A percentile compares a stretch with the other conserved stretches of the same genome.
phyloP scores from a whole-genome alignment of 75 land plant species.

The Adiantum capillusveneris region DNA sequence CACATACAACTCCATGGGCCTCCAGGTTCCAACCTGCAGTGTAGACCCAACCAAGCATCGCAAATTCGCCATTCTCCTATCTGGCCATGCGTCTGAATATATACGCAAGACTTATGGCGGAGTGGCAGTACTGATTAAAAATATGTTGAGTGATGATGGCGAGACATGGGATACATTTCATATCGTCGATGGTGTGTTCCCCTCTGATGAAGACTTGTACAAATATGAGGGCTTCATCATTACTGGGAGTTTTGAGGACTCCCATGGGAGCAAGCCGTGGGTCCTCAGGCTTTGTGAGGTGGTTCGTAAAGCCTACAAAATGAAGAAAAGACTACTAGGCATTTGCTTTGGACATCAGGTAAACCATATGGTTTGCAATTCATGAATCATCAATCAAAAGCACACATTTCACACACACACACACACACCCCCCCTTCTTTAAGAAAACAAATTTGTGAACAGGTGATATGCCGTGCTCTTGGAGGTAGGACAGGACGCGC shows the following conservation, averaged over 20 bases:
- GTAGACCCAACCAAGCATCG: background rate
- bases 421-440: too few species aligned
- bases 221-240: conserved; percentile 59
- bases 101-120: conserved; percentile 58
- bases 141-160: conserved; percentile 44
- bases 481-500: conserved; percentile 77
- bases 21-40: background rate
- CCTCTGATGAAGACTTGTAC: conserved; percentile 30
- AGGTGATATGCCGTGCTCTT: conserved; percentile 80
- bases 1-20: background rate
- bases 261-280: conserved; percentile 63
- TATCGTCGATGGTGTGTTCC: conserved; percentile 60
- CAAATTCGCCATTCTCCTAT: conserved; percentile 49
- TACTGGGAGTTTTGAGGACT: conserved; percentile 67
- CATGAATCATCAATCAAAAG: too few species aligned
- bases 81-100: conserved; percentile 52
- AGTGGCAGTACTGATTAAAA: conserved; percentile 44
- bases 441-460: background rate
- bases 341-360: conserved; percentile 85
- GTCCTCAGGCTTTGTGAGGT: conserved; percentile 47
- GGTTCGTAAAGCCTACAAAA: conserved; percentile 31
- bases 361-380: background rate
- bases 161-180: conserved; percentile 63
- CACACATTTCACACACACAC: too few species aligned
- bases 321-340: conserved; percentile 58